phyloP scores from a whole-genome alignment of 2,329 filamentous ascomycete species.

The Talaromyces sp. region DNA sequence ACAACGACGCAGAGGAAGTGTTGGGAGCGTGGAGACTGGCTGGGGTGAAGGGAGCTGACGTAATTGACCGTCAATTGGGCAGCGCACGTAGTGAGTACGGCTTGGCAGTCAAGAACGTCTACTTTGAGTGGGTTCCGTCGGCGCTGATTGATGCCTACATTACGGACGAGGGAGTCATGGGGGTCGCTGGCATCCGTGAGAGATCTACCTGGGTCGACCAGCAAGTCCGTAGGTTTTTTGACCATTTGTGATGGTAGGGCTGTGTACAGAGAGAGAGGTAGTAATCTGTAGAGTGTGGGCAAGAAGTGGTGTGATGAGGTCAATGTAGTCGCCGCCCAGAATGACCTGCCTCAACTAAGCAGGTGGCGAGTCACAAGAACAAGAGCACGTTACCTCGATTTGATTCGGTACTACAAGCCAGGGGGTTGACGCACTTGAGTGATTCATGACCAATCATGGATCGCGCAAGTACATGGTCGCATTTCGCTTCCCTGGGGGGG shows the following conservation, averaged over 20 bases:
- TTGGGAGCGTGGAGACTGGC: constrained; percentile 43
- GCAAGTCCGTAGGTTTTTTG: constrained; percentile 45
- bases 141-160: constrained; percentile 53
- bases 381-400: neutral
- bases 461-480: neutral
- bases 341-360: neutral
- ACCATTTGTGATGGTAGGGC: constrained; percentile 32
- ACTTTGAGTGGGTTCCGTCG: constrained; percentile 60
- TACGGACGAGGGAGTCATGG: constrained; percentile 52
- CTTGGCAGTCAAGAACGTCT: constrained; percentile 45
- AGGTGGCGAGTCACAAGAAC: neutral
- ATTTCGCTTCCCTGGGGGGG: neutral
- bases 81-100: constrained; percentile 14
- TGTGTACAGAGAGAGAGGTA: neutral
- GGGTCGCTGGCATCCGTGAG: constrained; percentile 37
- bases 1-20: constrained; percentile 55
- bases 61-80: constrained; percentile 20
- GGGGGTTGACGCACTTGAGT: neutral
- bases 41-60: constrained; percentile 21
- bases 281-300: neutral
- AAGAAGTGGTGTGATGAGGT: neutral
- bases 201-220: constrained; percentile 38
- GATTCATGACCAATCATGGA: neutral
- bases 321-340: neutral
- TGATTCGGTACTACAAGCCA: neutral